These are phyloP conservation scores for Farysia itapuensis DNA, from an alignment of 1,284 basidiomycete genomes.

Conservation along the genomic window DNA sequence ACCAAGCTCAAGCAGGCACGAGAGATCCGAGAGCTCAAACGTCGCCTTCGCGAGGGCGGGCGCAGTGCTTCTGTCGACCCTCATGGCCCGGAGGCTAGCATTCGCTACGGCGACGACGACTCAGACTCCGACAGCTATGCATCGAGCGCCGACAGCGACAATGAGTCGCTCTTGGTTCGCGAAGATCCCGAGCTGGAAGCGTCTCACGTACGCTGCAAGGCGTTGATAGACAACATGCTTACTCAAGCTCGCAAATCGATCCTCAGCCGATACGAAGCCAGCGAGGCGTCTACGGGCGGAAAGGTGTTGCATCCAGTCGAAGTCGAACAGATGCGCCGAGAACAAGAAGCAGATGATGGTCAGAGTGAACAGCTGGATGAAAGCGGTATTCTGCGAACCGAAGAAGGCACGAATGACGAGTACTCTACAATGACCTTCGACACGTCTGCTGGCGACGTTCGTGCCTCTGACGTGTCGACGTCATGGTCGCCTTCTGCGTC, in stretches of 20 bases:
- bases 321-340: conserved; percentile 30
- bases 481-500: too few species aligned
- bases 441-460: too few species aligned
- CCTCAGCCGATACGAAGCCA: conserved; percentile 14
- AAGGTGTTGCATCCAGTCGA: conserved; percentile 52
- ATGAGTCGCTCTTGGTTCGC: conserved; percentile 10
- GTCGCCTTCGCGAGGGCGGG: conserved; percentile 34
- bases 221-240: conserved; percentile 40
- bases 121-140: conserved; percentile 1
- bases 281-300: conserved; percentile 7
- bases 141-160: conserved; percentile 31
- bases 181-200: conserved; percentile 47
- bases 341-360: conserved; percentile 6
- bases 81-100: conserved; percentile 1
- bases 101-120: conserved; percentile 19
- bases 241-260: conserved; percentile 39
- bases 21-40: conserved; percentile 59
- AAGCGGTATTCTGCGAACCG: too few species aligned
- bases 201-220: conserved; percentile 40
- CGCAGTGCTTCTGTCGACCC: conserved; percentile 4
- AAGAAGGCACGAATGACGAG: too few species aligned
- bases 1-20: conserved; percentile 59
- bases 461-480: too few species aligned
- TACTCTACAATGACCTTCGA: too few species aligned
- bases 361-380: too few species aligned